Evolutionary conservation across 345 rosid species (phyloP), one percentile per base, ranked within the genome.

Genomic region (Boechera stricta): DNA sequence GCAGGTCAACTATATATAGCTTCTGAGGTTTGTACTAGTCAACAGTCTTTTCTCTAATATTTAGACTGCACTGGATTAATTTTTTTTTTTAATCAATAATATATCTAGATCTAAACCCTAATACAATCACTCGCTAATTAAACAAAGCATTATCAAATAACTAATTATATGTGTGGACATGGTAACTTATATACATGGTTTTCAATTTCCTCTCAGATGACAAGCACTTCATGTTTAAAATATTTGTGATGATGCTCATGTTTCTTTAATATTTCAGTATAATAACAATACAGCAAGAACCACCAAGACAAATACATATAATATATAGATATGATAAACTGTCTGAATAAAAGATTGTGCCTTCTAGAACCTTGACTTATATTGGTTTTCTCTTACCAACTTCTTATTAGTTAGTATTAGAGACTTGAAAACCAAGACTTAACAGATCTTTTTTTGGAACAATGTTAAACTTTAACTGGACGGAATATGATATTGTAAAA

Each of bases 351-450:
- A 67, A 31, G 21, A 58, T 65, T 72, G 10, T 49, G 63, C 48
- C 77, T 72, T 77, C 77, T 72, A 65, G 81, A 77, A 77, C 41
- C 67, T 57, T 65, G 72, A 66, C 63, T 58, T 64, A 35, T 2
- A 15, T 5, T 77, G 24, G 39, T 47, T 71, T 77, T 49, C 56
- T 72, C 81, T 60, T 72, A 78, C 77, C 68, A 77, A 57, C 77
- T 65, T 77, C 32, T 55, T 13, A 28, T 64, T 38, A 10, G 0
- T 28, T 31, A 16, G 9, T 36, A 38, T 28, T 29, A 21, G 47
- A 45, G 47, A 77, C 71, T 71, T 77, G 65, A 63, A 51, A 76
- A 63, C 52, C 44, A 77, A 77, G 70, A 62, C 70, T 48, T 48
- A 60, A 54, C 63, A n/a, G 9, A 13, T 1, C 13, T 15, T 52